Percentiles rank a stretch among this genome's conserved stretches.
These are phyloP conservation scores for Candolleomyces eurysporus DNA, from an alignment of 768 basidiomycete species.

Conservation along the genomic window DNA sequence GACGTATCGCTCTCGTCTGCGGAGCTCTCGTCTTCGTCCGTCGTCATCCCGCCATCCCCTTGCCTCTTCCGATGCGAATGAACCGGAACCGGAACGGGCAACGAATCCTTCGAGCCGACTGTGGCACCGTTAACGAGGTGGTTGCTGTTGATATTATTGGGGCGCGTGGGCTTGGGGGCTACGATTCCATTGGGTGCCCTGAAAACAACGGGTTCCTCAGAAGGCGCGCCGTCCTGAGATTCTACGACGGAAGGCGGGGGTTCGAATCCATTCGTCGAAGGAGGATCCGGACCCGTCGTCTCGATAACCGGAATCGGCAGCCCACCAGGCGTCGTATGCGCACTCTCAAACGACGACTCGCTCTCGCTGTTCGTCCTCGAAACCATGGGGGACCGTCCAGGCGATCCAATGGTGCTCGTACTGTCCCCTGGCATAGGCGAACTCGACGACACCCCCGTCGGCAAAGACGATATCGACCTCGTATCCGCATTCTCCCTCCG, in stretches of 20 bases:
- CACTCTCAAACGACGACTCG: background rate
- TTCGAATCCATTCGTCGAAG: background rate
- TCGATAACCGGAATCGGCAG: constrained; percentile 55
- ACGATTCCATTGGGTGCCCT: constrained; percentile 1
- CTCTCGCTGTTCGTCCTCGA: background rate
- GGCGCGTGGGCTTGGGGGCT: background rate
- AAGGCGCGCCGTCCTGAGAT: background rate
- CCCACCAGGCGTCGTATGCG: constrained; percentile 31
- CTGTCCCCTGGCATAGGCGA: constrained; percentile 14
- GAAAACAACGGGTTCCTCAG: background rate
- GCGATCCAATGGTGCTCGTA: background rate
- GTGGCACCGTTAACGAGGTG: background rate
- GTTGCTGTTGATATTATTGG: background rate
- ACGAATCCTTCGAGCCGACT: constrained; percentile 21
- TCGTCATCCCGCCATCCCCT: constrained; percentile 9
- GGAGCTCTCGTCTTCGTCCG: constrained; percentile 36
- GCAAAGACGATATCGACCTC: constrained; percentile 41
- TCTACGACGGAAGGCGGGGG: constrained; percentile 5
- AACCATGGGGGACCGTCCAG: background rate
- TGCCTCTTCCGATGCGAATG: constrained; percentile 6
- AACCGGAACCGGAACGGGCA: constrained; percentile 17
- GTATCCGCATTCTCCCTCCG: constrained; percentile 16
- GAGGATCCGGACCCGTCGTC: constrained; percentile 24
- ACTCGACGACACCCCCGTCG: constrained; percentile 19
- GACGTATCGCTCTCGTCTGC: constrained; percentile 44